Base-by-base conservation (phyloP, 225 moss, liverwort and hornwort species). In the Ulota crispa region DNA sequence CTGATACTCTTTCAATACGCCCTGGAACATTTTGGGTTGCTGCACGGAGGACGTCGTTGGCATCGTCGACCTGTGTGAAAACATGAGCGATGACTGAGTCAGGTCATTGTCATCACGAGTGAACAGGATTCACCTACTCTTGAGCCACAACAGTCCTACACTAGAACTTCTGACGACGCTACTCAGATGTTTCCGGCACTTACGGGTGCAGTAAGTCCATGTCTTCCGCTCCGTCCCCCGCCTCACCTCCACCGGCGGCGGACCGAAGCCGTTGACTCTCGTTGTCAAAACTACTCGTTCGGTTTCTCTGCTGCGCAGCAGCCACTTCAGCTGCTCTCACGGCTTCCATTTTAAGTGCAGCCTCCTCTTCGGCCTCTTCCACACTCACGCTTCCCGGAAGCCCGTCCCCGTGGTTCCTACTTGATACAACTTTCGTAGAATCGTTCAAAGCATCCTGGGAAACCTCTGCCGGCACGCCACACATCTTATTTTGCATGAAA, bases 131-230 rank as follows among this genome's bases (percentile, higher is more conserved):
- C 6, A 10, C 32, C 26, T 3, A 65, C 59, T 59, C 7, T 59
- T 45, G 20, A 65, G 26, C 53, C 63, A 37, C 7, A 27, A 75
- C 11, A 43, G 7, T 68, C 47, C 8, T 66, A 62, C 45, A 76
- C 4, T 26, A 43, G 8, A 2, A 57, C 31, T 73, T 64, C 43
- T 41, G 63, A 20, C 70, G 56, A 42, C 19, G n/a, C 8, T 36
- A 57, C 50, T 9, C 15, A 37, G 10, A 41, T 47, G 61, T 39
- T 59, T 60, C 37, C 50, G 61, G 42, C 41, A 90, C 93, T 83
- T 88, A 96, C 89, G 98, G 98, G 83, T 98, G 93, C 68, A 98
- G 78, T 75, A 98, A 83, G 80, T 98, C 95, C 65, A 98, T 95
- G 80, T 98, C 94, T 47, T 90, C 86, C 68, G 88, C 87, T 66